Base-by-base conservation (phyloP, 805 yeast genomes). In the Yamadazyma olivae region DNA sequence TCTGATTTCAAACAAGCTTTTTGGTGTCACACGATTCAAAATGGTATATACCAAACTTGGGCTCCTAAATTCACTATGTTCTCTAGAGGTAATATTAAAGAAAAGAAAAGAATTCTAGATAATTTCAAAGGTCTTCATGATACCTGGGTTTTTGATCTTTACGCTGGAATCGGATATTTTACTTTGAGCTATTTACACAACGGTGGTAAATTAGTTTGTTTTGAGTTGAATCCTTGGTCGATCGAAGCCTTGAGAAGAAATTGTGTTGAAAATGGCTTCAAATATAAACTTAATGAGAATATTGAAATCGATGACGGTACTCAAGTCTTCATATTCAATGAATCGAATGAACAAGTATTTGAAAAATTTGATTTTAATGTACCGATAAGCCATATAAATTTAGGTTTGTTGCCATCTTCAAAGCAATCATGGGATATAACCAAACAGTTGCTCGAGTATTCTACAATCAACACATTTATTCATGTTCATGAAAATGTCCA, bases 151-250 rank as follows among this genome's bases (percentile, higher is more conserved):
- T 65, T 83, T 3, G 96, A 87, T 51, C 49, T 88, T 28, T 87
- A 87, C 54, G 79, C 84, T 20, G 96, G 96, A 0, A 88, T 87
- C 32, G 96, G 96, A 3, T 87, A 87, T 56, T 87, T 87, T 54
- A 74, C 89, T 5, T 59, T 88, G 17, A 70, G 85, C 30, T 87
- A 88, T 50, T 61, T 83, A 30, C 64, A 63, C 32, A 61, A 68
- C 19, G 70, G 71, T 1, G 86, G 88, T 2, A 49, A 58, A 6
- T 59, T 85, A 1, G 70, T 79, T 32, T 80, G 95, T 50, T 87
- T 95, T 87, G 96, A 87, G 43, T 56, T 87, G 29, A 87, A 88
- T 48, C 84, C 87, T 2, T 86, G 93, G 93, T 83, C 91, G 30
- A 71, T 83, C 3, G 78, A 80, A 45, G 96, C 95, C 0, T 63